A percentile compares a stretch with the other conserved stretches of the same genome.
Evolutionary conservation across 1,139 yeast species (phyloP).

Genomic region (Kazachstania sp.): DNA sequence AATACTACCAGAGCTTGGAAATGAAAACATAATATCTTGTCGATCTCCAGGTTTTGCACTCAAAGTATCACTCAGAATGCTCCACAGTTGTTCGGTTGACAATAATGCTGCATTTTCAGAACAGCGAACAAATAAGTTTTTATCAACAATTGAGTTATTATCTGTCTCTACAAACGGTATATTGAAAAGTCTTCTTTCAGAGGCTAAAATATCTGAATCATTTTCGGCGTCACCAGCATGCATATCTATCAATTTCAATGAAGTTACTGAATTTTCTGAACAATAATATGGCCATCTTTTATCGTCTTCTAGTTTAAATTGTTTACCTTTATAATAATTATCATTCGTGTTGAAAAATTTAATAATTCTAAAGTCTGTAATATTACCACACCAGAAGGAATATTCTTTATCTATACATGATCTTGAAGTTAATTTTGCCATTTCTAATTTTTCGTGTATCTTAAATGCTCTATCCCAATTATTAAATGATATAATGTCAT

Average conservation of each 20-base stretch:
- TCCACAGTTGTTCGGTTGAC: constrained; percentile 14
- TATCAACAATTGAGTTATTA: not conserved
- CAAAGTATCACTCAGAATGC: constrained; percentile 3
- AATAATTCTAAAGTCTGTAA: constrained; percentile 42
- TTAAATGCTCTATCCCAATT: constrained; percentile 71
- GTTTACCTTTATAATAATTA: not conserved
- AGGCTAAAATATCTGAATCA: not conserved
- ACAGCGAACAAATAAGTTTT: constrained; percentile 35
- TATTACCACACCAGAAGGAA: constrained; percentile 71
- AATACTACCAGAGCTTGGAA: constrained; percentile 79
- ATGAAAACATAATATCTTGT: constrained; percentile 36
- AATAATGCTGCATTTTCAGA: constrained; percentile 42
- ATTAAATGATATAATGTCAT: constrained; percentile 32
- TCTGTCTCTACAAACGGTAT: constrained; percentile 28
- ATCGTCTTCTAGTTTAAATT: not conserved
- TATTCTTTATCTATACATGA: constrained; percentile 42
- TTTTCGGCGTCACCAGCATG: constrained; percentile 7
- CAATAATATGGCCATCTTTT: constrained; percentile 39
- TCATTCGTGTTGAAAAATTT: constrained; percentile 12
- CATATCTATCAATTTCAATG: constrained; percentile 20
- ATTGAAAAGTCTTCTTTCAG: constrained; percentile 22
- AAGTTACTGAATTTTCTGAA: constrained; percentile 44
- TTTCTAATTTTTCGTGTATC: constrained; percentile 70
- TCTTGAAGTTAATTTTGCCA: constrained; percentile 76
- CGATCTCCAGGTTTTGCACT: not conserved